Evolutionary conservation across 2,329 filamentous ascomycete genomes (phyloP).

Genomic region (Chaetomiaceae sp.): DNA sequence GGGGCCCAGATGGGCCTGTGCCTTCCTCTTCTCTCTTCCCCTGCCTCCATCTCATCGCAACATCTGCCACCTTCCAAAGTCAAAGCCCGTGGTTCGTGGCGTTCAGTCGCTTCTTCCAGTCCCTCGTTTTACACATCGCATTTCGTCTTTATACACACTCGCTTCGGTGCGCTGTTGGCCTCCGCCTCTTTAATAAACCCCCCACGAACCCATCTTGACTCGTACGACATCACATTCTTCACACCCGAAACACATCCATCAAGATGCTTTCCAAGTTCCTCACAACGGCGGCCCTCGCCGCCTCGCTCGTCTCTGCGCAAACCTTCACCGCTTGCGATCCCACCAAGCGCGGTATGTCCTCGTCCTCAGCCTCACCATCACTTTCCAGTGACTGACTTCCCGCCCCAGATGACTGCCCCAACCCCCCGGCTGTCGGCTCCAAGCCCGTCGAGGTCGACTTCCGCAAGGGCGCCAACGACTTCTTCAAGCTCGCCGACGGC

Average conservation of each 20-base stretch:
- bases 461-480: slow-evolving; percentile 62
- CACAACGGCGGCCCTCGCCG: slow-evolving; percentile 46
- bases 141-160: slow-evolving; percentile 3
- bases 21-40: not conserved
- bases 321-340: slow-evolving; percentile 55
- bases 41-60: not conserved
- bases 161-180: not conserved
- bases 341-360: slow-evolving; percentile 37
- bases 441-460: slow-evolving; percentile 62
- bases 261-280: slow-evolving; percentile 46
- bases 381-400: slow-evolving; percentile 5
- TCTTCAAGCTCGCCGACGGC: slow-evolving; percentile 44
- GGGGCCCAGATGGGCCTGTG: slow-evolving; percentile 9
- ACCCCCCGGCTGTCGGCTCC: slow-evolving; percentile 71
- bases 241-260: slow-evolving; percentile 3
- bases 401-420: slow-evolving; percentile 52
- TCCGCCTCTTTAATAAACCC: slow-evolving; percentile 6
- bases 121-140: slow-evolving; percentile 17
- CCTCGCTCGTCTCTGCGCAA: slow-evolving; percentile 51
- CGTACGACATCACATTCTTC: no score
- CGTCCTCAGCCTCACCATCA: no score
- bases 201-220: not conserved
- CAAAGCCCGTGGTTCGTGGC: slow-evolving; percentile 16
- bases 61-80: not conserved
- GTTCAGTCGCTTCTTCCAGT: slow-evolving; percentile 18